A percentile compares a stretch with the other conserved stretches of the same genome.
Evolutionary conservation across 805 yeast genomes (phyloP).

Genomic region (Saturnispora dispora): DNA sequence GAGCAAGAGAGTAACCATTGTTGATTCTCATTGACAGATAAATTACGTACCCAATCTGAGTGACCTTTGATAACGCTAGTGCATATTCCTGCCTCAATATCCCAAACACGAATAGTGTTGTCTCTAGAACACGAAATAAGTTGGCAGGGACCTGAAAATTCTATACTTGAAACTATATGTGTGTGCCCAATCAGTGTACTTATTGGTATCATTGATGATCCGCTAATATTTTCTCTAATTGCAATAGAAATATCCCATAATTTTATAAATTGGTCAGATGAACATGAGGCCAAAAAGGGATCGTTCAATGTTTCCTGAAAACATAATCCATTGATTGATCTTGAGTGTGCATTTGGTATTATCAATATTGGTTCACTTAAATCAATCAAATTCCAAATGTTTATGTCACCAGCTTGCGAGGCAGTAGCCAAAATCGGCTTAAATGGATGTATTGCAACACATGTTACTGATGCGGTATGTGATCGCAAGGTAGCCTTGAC

Average conservation of each 20-base stretch:
- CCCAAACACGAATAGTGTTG: slow-evolving; percentile 54
- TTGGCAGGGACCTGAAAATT: slow-evolving; percentile 38
- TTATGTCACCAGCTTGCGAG: slow-evolving; percentile 61
- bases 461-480: slow-evolving; percentile 51
- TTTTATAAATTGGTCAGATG: slow-evolving; percentile 48
- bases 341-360: slow-evolving; percentile 62
- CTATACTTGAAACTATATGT: slow-evolving; percentile 65
- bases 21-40: slow-evolving; percentile 33
- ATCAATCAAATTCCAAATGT: slow-evolving; percentile 63
- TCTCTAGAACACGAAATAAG: slow-evolving; percentile 61
- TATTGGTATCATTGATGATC: slow-evolving; percentile 24
- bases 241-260: slow-evolving; percentile 50
- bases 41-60: slow-evolving; percentile 76
- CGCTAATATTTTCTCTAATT: background rate
- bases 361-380: slow-evolving; percentile 50
- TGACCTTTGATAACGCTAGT: slow-evolving; percentile 64
- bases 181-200: slow-evolving; percentile 78
- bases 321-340: slow-evolving; percentile 48
- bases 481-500: slow-evolving; percentile 39
- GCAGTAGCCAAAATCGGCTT: slow-evolving; percentile 58
- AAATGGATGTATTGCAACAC: slow-evolving; percentile 66
- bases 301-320: slow-evolving; percentile 40
- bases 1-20: slow-evolving; percentile 65
- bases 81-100: slow-evolving; percentile 58
- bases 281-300: slow-evolving; percentile 35